A percentile compares a stretch with the other conserved stretches of the same genome.
phyloP scores from a whole-genome alignment of 2,329 filamentous ascomycete species.

The Endoconidiophora polonica region DNA sequence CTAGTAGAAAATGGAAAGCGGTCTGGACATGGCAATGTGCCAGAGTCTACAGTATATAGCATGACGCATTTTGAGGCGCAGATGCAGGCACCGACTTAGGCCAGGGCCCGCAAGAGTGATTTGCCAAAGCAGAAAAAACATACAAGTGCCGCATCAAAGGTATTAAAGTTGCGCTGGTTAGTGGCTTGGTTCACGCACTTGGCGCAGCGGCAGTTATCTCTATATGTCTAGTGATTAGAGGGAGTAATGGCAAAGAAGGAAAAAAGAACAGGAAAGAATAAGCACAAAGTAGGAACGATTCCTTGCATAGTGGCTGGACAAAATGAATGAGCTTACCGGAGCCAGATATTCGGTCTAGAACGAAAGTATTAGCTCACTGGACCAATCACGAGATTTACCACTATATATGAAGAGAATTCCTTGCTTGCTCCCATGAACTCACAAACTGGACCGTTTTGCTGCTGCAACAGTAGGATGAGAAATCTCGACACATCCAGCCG shows the following conservation, averaged over 20 bases:
- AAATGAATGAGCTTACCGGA: constrained; percentile 2
- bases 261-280: background rate
- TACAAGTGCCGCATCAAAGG: constrained; percentile 17
- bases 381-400: background rate
- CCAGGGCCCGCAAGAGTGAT: too few relatives aligned
- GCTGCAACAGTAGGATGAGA: too few relatives aligned
- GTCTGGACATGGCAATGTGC: background rate
- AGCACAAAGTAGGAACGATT: background rate
- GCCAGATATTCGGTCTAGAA: constrained; percentile 11
- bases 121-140: background rate
- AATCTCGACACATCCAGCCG: too few relatives aligned
- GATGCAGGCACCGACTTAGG: too few relatives aligned
- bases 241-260: too few relatives aligned
- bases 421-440: background rate
- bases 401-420: too few relatives aligned
- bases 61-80: background rate
- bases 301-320: background rate
- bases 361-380: background rate
- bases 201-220: constrained; percentile 28
- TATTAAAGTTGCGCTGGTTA: constrained; percentile 26
- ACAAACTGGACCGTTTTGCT: constrained; percentile 2
- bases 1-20: background rate
- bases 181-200: constrained; percentile 27
- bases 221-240: constrained; percentile 11
- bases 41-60: background rate